These are phyloP conservation scores for Xylaria longipes DNA, from an alignment of 495 filamentous ascomycete genomes.

Conservation along the genomic window DNA sequence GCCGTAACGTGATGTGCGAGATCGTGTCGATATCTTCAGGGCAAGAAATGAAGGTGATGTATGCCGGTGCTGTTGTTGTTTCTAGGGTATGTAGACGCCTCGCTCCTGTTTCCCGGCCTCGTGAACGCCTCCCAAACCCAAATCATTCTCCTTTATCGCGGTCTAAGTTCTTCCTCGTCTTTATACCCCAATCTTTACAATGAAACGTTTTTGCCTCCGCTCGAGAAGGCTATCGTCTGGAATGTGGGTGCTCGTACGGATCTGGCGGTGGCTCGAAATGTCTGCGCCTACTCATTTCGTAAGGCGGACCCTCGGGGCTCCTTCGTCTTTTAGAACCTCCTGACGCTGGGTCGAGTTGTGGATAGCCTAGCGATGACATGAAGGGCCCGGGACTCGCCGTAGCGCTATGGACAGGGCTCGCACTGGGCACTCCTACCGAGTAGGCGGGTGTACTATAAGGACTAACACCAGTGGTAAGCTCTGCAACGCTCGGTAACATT, in stretches of 20 bases:
- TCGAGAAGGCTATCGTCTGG: conserved; percentile 20
- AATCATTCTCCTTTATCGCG: conserved; percentile 14
- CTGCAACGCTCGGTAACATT: conserved; percentile 58
- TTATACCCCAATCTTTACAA: conserved; percentile 5
- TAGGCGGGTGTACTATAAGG: conserved; percentile 62
- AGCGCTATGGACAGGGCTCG: conserved; percentile 45
- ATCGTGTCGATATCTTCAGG: background rate
- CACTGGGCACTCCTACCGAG: conserved; percentile 45
- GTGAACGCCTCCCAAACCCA: conserved; percentile 20
- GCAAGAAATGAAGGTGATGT: background rate
- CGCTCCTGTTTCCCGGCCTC: conserved; percentile 10
- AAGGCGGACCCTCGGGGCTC: conserved; percentile 47
- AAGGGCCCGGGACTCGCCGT: conserved; percentile 52
- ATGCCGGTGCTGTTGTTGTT: conserved; percentile 5
- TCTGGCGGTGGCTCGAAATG: conserved; percentile 43
- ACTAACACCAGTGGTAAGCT: conserved; percentile 62
- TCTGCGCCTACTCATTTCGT: conserved; percentile 53
- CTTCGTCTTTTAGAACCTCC: conserved; percentile 46
- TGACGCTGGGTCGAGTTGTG: conserved; percentile 33
- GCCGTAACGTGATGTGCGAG: conserved; percentile 13
- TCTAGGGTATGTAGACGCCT: background rate
- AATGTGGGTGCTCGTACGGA: conserved; percentile 33
- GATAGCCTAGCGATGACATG: conserved; percentile 48
- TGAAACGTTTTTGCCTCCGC: background rate
- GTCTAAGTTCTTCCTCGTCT: conserved; percentile 20